A percentile compares a stretch with the other conserved stretches of the same genome.
phyloP scores from a whole-genome alignment of 1,284 basidiomycete genomes.

The Leucoagaricus sp. region DNA sequence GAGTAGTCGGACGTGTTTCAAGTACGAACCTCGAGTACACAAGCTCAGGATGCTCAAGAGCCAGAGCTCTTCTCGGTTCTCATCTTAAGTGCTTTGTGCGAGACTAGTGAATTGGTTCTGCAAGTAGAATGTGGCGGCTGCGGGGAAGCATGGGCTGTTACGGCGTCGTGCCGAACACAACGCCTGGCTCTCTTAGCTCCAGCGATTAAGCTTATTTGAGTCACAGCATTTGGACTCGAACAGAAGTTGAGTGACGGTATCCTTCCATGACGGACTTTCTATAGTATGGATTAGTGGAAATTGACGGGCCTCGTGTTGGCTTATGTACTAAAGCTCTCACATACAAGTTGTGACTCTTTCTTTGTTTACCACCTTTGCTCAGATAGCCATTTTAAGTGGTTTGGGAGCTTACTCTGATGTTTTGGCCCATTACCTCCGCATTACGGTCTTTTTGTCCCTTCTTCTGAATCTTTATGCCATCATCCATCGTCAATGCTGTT shows the following conservation, averaged over 20 bases:
- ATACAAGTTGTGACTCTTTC: background rate
- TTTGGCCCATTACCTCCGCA: slow-evolving; percentile 9
- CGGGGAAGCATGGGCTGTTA: slow-evolving; percentile 7
- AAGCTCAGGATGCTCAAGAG: background rate
- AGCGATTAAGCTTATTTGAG: too few relatives aligned
- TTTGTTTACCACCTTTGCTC: slow-evolving; percentile 1
- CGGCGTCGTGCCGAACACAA: background rate
- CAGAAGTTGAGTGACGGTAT: background rate
- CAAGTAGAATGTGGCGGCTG: slow-evolving; percentile 1
- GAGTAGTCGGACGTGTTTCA: slow-evolving; percentile 2
- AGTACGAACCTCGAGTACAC: background rate
- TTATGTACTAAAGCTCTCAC: background rate
- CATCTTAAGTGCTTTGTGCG: background rate
- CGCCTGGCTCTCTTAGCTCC: too few relatives aligned
- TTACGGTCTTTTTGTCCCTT: background rate
- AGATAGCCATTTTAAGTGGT: slow-evolving; percentile 6
- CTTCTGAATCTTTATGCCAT: background rate
- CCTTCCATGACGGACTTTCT: background rate
- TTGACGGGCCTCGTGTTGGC: slow-evolving; percentile 3
- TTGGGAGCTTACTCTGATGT: background rate
- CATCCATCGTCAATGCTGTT: slow-evolving; percentile 3
- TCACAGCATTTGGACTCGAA: background rate
- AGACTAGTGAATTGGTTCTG: background rate
- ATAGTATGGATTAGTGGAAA: background rate
- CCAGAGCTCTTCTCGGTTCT: background rate